Conservation (phyloP, 257 asterid genomes). For the Hygrophila difformis region DNA sequence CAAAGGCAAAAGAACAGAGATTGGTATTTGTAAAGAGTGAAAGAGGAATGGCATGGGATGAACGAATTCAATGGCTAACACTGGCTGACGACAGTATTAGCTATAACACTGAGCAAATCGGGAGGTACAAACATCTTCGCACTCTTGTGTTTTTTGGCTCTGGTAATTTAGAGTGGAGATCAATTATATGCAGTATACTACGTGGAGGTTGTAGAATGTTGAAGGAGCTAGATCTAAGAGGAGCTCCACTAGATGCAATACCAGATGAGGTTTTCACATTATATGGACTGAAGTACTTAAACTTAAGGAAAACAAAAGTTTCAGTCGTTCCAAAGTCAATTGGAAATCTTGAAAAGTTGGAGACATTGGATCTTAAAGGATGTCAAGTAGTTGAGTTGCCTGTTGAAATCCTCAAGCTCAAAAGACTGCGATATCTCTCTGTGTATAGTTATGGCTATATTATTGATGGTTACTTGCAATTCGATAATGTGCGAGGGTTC, state of each 20-base stretch:
- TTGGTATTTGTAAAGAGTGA: not conserved
- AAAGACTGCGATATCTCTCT: constrained; percentile 5
- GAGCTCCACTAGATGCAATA: constrained; percentile 8
- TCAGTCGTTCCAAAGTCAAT: not conserved
- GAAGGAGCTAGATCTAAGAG: constrained; percentile 12
- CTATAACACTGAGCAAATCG: not conserved
- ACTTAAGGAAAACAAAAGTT: constrained; percentile 1
- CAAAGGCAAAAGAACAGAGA: constrained; percentile 6
- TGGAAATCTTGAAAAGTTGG: not conserved
- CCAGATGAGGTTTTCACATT: constrained; percentile 17
- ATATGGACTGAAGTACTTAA: constrained; percentile 15
- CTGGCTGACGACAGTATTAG: not conserved
- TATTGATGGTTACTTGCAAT: not conserved
- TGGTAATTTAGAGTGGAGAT: not conserved
- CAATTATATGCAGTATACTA: not conserved
- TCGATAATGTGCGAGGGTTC: not conserved
- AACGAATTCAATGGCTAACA: constrained; percentile 5
- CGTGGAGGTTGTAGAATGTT: not conserved
- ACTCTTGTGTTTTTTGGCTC: constrained; percentile 8
- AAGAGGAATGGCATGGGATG: not conserved
- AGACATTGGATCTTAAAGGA: not conserved
- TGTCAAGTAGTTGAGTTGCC: constrained; percentile 4
- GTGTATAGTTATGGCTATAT: not conserved
- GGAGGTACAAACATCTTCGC: not conserved
- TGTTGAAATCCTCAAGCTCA: constrained; percentile 10